phyloP scores from a whole-genome alignment of 768 basidiomycete genomes.

The Phlegmacium glaucopus region DNA sequence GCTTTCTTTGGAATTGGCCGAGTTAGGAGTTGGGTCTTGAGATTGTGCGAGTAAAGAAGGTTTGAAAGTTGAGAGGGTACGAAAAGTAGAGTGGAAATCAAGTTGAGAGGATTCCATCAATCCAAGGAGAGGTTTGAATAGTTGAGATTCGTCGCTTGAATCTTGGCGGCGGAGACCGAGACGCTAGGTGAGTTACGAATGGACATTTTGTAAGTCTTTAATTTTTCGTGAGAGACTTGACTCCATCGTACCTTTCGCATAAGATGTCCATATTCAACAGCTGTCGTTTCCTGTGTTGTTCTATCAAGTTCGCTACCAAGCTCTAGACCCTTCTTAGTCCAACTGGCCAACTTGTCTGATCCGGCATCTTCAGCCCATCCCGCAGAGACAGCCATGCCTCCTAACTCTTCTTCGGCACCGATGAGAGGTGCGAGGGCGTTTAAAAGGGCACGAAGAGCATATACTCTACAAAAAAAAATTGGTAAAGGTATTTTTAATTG shows the following conservation, averaged over 20 bases:
- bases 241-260: conserved; percentile 59
- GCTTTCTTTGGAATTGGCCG: neutral
- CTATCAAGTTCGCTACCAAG: conserved; percentile 60
- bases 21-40: neutral
- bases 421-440: conserved; percentile 80
- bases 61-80: conserved; percentile 62
- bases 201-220: neutral
- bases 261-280: conserved; percentile 59
- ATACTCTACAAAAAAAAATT: conserved; percentile 44
- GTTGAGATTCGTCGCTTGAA: conserved; percentile 51
- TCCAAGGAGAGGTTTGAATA: conserved; percentile 69
- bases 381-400: conserved; percentile 42
- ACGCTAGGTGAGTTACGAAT: conserved; percentile 41
- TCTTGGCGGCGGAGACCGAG: conserved; percentile 67
- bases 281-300: conserved; percentile 54
- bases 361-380: conserved; percentile 65
- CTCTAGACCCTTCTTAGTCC: conserved; percentile 56
- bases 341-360: conserved; percentile 53
- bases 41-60: conserved; percentile 26
- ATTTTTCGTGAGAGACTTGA: neutral
- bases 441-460: conserved; percentile 76
- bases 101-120: conserved; percentile 69
- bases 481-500: neutral
- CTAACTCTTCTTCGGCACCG: conserved; percentile 68
- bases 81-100: conserved; percentile 90